phyloP scores from a whole-genome alignment of 345 rosid species.

The Salix caprea region DNA sequence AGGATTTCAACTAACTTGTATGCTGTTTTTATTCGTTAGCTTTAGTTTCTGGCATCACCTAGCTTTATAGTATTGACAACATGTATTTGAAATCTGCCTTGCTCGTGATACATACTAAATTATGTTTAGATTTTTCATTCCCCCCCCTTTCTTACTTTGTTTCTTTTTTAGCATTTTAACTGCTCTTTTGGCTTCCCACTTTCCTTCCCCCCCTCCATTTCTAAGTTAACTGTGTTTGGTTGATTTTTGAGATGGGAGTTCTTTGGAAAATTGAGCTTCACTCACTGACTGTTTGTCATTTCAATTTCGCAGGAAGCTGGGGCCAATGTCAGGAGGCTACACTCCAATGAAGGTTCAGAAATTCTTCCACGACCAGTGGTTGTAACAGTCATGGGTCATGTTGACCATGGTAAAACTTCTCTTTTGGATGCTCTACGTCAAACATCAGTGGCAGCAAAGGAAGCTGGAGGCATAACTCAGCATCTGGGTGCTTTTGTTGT shows the following conservation, averaged over 20 bases:
- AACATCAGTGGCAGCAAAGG: constrained; percentile 80
- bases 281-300: neutral
- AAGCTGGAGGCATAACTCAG: constrained; percentile 99
- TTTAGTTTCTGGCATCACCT: no score
- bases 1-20: no score
- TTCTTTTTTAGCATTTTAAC: neutral
- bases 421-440: constrained; percentile 80
- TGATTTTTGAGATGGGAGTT: neutral
- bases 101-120: neutral
- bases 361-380: constrained; percentile 71
- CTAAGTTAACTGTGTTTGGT: neutral
- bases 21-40: no score
- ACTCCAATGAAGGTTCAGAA: constrained; percentile 61
- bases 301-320: constrained; percentile 66
- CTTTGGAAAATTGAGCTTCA: neutral
- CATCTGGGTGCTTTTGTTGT: constrained; percentile 92
- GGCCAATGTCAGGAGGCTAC: constrained; percentile 64
- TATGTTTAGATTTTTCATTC: no score
- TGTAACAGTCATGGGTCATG: constrained; percentile 95
- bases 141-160: no score
- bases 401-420: constrained; percentile 96
- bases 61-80: neutral
- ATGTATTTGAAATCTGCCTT: neutral
- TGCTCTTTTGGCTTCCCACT: neutral
- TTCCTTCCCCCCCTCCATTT: neutral